These are phyloP conservation scores for Sclerospora graminicola DNA, from an alignment of 352 stramenopile species.

Conservation along the genomic window DNA sequence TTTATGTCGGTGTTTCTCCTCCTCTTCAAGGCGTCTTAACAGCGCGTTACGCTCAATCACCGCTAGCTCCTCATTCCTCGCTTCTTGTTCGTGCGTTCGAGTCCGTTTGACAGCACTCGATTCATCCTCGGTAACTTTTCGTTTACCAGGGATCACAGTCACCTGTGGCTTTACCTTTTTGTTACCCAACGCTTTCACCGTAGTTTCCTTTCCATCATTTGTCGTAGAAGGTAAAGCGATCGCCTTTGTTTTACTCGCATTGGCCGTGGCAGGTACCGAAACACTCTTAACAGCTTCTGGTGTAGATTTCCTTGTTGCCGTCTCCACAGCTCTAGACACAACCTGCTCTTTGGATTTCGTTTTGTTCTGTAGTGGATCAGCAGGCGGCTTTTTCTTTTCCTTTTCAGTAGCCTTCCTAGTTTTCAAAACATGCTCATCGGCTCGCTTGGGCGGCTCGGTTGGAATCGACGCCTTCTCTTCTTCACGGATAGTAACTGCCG, in stretches of 20 bases:
- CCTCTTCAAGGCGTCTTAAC: conserved; percentile 18
- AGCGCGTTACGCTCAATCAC: conserved; percentile 17
- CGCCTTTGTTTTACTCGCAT: conserved; percentile 6
- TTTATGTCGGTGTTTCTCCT: conserved; percentile 19
- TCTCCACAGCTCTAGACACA: conserved; percentile 5
- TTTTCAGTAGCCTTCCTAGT: conserved; percentile 3
- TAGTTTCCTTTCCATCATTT: conserved; percentile 1
- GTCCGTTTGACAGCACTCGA: conserved; percentile 5
- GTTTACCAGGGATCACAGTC: conserved; percentile 1
- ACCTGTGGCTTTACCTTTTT: conserved; percentile 1
- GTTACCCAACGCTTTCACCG: neutral
- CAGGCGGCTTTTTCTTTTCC: neutral
- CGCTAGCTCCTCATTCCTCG: conserved; percentile 1
- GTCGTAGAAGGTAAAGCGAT: neutral
- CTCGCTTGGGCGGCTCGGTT: no score
- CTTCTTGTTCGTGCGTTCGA: conserved; percentile 3
- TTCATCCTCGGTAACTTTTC: conserved; percentile 8
- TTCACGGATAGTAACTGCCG: neutral
- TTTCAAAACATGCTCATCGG: no score
- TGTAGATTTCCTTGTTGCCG: conserved; percentile 3
- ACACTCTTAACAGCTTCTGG: neutral
- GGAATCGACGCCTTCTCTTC: no score
- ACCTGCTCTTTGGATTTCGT: neutral
- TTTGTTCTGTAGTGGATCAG: conserved; percentile 2
- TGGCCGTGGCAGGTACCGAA: conserved; percentile 2